Conservation (phyloP, 805 yeast genomes). For the Groenewaldozyma tartarivorans region DNA sequence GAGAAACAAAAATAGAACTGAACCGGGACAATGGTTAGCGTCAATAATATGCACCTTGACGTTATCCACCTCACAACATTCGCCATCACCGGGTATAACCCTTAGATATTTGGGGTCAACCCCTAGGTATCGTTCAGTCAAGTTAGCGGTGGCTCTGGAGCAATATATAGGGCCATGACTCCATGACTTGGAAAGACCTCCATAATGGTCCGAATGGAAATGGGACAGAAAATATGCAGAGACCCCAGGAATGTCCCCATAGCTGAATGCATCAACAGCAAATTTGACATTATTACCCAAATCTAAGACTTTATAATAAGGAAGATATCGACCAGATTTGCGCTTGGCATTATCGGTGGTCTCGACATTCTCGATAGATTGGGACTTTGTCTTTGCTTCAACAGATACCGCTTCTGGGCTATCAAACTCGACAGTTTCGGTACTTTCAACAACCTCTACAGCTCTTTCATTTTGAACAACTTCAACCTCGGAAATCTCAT, state of each 20-base stretch:
- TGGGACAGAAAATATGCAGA: constrained; percentile 38
- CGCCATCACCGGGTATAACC: constrained; percentile 34
- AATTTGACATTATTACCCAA: constrained; percentile 19
- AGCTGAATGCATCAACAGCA: constrained; percentile 32
- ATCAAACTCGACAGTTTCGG: neutral
- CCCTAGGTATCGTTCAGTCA: constrained; percentile 46
- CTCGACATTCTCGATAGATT: too few species aligned
- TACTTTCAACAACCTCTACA: neutral
- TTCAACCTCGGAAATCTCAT: neutral
- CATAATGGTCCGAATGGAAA: constrained; percentile 92
- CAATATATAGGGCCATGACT: constrained; percentile 61
- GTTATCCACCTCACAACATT: constrained; percentile 34
- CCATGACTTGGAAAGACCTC: constrained; percentile 78
- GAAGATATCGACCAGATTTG: constrained; percentile 9
- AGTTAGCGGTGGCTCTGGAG: constrained; percentile 55
- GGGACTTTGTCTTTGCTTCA: too few species aligned
- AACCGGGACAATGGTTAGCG: constrained; percentile 98
- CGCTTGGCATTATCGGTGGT: neutral
- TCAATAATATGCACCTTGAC: constrained; percentile 54
- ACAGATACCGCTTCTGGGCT: too few species aligned
- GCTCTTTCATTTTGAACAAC: neutral
- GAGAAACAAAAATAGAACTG: constrained; percentile 69
- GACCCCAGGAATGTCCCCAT: constrained; percentile 26
- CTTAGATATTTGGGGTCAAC: constrained; percentile 38
- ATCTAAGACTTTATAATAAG: constrained; percentile 26